Conservation (phyloP, 441 rosid species). For the Erodium moschatum region DNA sequence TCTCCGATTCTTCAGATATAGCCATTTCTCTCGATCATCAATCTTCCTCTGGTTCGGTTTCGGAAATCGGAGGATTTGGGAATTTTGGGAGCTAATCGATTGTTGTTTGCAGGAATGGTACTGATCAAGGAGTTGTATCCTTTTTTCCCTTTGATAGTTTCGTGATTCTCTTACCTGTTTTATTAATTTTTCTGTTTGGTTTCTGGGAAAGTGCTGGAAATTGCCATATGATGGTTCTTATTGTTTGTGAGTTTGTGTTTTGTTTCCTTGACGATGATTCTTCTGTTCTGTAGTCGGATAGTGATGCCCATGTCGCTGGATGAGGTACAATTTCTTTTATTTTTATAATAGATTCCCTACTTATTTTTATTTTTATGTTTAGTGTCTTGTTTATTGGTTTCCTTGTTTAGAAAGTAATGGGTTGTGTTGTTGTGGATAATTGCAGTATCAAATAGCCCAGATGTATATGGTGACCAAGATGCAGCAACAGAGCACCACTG, state of each 20-base stretch:
- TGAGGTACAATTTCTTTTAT: slow-evolving; percentile 34
- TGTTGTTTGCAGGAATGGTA: not conserved
- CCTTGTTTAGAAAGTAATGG: not conserved
- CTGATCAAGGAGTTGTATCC: slow-evolving; percentile 5
- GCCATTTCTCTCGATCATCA: not conserved
- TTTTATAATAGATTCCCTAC: not conserved
- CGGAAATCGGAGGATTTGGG: not conserved
- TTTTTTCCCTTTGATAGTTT: not conserved
- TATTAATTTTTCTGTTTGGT: not conserved
- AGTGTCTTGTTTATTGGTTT: not conserved
- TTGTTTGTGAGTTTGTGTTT: not conserved
- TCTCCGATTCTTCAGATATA: not conserved
- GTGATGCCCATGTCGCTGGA: slow-evolving; percentile 58
- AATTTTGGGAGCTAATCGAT: not conserved
- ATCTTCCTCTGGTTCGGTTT: no score
- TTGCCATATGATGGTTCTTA: not conserved
- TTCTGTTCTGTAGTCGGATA: slow-evolving; percentile 39
- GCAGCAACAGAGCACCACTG: slow-evolving; percentile 49
- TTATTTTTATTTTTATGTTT: no score
- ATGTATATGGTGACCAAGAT: slow-evolving; percentile 54
- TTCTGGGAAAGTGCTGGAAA: not conserved
- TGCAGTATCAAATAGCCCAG: slow-evolving; percentile 63
- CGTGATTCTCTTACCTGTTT: not conserved
- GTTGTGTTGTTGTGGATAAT: slow-evolving; percentile 9
- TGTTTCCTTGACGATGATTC: slow-evolving; percentile 27